phyloP scores from a whole-genome alignment of 176 grass and related monocot genomes.

The Paspalum notatum region DNA sequence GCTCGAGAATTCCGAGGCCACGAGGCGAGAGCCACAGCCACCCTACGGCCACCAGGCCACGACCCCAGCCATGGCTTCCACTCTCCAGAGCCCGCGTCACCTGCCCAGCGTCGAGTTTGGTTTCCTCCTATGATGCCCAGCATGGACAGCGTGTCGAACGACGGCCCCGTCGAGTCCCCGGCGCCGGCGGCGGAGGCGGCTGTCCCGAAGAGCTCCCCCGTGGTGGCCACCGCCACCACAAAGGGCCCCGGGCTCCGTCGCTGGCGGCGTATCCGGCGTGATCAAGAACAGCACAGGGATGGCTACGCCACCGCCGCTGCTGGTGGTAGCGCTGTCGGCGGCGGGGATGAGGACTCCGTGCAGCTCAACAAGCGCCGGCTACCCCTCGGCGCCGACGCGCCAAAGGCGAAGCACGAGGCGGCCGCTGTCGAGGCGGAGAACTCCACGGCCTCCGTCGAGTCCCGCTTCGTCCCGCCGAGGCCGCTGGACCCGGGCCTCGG shows the following conservation, averaged over 20 bases:
- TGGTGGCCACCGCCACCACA: not conserved
- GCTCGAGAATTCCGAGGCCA: no score
- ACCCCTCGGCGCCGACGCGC: conserved; percentile 17
- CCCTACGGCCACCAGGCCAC: no score
- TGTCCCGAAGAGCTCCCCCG: conserved; percentile 2
- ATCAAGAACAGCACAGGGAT: conserved; percentile 33
- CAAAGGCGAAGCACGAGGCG: conserved; percentile 34
- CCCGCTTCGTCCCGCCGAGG: conserved; percentile 41
- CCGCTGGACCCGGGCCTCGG: conserved; percentile 44
- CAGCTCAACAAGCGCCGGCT: conserved; percentile 64
- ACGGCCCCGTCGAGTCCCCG: not conserved
- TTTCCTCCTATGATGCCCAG: no score
- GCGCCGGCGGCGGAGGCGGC: not conserved
- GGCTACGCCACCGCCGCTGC: conserved; percentile 2
- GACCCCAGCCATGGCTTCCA: no score
- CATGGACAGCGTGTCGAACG: conserved; percentile 1
- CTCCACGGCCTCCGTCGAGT: conserved; percentile 64
- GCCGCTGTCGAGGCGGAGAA: conserved; percentile 39
- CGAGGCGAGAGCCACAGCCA: no score
- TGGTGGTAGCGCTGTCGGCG: not conserved
- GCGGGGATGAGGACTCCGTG: conserved; percentile 17
- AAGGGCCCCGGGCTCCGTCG: conserved; percentile 48
- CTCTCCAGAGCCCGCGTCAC: no score
- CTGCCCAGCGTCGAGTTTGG: no score
- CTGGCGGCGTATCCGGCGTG: conserved; percentile 62